Evolutionary conservation across 495 filamentous ascomycete genomes (phyloP).

Genomic region (Daldinia concentrica): DNA sequence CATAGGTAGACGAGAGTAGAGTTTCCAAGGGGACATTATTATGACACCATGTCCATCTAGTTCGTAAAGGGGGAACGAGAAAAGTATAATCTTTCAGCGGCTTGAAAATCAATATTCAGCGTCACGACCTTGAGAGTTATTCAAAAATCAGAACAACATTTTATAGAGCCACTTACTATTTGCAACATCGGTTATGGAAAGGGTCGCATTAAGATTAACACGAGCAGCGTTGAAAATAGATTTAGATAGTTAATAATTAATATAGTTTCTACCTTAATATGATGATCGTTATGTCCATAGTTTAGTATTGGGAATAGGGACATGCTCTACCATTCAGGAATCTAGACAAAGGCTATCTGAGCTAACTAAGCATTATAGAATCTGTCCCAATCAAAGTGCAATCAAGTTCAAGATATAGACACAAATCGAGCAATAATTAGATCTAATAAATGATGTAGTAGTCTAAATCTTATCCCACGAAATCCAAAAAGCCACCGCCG

Average conservation of each 20-base stretch:
- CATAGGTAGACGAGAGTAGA: neutral
- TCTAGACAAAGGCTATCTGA: neutral
- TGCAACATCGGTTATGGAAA: neutral
- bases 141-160: neutral
- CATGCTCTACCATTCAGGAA: neutral
- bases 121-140: neutral
- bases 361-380: neutral
- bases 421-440: neutral
- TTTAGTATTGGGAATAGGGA: neutral
- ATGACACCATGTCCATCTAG: neutral
- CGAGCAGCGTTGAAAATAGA: neutral
- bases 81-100: constrained; percentile 8
- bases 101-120: constrained; percentile 4
- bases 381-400: neutral
- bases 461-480: constrained; percentile 27
- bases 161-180: neutral
- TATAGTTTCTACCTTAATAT: neutral
- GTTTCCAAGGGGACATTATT: neutral
- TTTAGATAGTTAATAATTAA: neutral
- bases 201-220: neutral
- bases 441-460: neutral
- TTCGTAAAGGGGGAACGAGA: neutral
- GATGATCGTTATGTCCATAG: neutral
- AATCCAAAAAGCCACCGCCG: constrained; percentile 46
- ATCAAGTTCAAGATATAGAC: neutral